These are phyloP conservation scores for Pseudopithomyces maydicus DNA, from an alignment of 2,329 filamentous ascomycete species.

Conservation along the genomic window DNA sequence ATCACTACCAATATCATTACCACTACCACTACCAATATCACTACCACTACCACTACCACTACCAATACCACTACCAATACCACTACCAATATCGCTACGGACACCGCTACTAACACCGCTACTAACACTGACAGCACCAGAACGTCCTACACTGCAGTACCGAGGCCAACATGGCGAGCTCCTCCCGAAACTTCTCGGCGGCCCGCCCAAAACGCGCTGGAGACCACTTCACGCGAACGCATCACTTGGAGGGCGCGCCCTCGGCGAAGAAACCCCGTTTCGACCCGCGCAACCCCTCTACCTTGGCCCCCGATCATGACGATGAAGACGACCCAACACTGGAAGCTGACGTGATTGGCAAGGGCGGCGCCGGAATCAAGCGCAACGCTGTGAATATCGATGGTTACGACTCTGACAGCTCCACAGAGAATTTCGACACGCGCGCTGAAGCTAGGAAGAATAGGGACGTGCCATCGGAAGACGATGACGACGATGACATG, in stretches of 20 bases:
- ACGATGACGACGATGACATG: constrained; percentile 70
- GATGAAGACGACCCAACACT: constrained; percentile 78
- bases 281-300: constrained; percentile 92
- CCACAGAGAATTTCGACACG: constrained; percentile 85
- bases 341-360: constrained; percentile 90
- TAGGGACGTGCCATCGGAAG: constrained; percentile 58
- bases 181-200: constrained; percentile 47
- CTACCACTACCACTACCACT: neutral
- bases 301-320: constrained; percentile 79
- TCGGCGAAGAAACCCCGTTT: constrained; percentile 82
- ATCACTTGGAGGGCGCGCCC: constrained; percentile 65
- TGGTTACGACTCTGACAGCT: constrained; percentile 92
- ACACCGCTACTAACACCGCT: too few species aligned
- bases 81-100: neutral
- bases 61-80: neutral
- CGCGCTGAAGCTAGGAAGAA: constrained; percentile 66
- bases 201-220: constrained; percentile 82
- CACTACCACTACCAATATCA: neutral
- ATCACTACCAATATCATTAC: neutral
- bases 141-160: neutral
- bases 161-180: constrained; percentile 32
- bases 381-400: constrained; percentile 95
- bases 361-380: constrained; percentile 74
- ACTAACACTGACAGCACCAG: too few species aligned
- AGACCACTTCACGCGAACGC: constrained; percentile 78